Evolutionary conservation across 2,329 filamentous ascomycete species (phyloP).

Genomic region (Xylariales sp.): DNA sequence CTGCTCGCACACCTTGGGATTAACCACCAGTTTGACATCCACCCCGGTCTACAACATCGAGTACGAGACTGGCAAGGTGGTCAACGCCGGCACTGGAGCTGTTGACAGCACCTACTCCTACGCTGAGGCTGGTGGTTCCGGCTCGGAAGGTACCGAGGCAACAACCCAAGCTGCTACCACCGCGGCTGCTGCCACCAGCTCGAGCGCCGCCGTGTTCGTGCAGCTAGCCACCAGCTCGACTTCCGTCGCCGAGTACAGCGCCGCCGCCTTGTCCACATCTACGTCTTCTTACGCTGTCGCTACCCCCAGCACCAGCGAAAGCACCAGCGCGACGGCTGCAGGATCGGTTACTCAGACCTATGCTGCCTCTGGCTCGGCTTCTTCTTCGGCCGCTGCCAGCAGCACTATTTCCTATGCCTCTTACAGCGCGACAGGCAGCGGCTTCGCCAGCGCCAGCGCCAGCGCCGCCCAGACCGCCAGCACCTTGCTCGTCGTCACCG

Average conservation of each 20-base stretch:
- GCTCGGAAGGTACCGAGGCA: too few relatives aligned
- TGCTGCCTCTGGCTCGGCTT: neutral
- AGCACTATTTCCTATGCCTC: neutral
- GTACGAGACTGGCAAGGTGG: conserved; percentile 34
- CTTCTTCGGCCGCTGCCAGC: neutral
- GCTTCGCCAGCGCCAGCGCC: neutral
- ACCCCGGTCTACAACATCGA: conserved; percentile 41
- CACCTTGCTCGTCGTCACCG: neutral
- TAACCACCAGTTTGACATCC: conserved; percentile 26
- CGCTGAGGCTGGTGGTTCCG: neutral
- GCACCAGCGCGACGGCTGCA: neutral
- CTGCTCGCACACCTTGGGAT: conserved; percentile 43
- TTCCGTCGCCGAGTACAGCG: neutral
- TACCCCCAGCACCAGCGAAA: neutral
- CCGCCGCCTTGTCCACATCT: neutral
- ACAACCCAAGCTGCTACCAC: neutral
- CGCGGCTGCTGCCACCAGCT: neutral
- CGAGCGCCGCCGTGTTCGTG: conserved; percentile 1
- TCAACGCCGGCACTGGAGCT: conserved; percentile 2
- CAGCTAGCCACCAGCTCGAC: conserved; percentile 4
- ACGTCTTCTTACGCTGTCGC: neutral
- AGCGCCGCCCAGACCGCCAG: neutral
- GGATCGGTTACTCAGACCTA: neutral
- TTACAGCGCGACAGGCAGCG: too few relatives aligned
- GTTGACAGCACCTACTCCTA: neutral